phyloP scores from a whole-genome alignment of 2,329 filamentous ascomycete genomes.

The Calycina marina region DNA sequence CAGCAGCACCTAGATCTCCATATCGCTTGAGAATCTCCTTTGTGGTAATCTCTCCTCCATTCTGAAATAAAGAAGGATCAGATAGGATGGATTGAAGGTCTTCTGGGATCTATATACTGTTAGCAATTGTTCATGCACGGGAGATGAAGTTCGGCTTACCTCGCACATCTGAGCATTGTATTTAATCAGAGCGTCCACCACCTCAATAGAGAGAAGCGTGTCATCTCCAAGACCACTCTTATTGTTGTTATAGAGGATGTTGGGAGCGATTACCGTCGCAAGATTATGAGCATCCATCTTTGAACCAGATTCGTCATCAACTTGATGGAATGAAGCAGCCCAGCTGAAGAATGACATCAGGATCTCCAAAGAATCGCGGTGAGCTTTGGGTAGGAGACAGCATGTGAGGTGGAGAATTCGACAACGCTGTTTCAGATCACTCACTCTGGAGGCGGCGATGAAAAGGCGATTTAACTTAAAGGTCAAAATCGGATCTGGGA shows the following conservation, averaged over 20 bases:
- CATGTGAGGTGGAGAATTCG: slow-evolving; percentile 81
- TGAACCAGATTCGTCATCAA: slow-evolving; percentile 91
- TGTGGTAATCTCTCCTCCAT: slow-evolving; percentile 74
- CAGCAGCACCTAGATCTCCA: slow-evolving; percentile 50
- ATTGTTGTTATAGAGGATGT: slow-evolving; percentile 64
- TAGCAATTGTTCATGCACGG: slow-evolving; percentile 14
- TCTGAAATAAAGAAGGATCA: slow-evolving; percentile 70
- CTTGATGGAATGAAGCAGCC: slow-evolving; percentile 92
- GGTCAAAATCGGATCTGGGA: slow-evolving; percentile 88
- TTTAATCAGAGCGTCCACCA: slow-evolving; percentile 79
- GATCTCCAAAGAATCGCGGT: slow-evolving; percentile 89
- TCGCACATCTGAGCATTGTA: slow-evolving; percentile 95
- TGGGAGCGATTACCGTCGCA: slow-evolving; percentile 92
- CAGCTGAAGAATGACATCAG: slow-evolving; percentile 94
- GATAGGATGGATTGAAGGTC: slow-evolving; percentile 77
- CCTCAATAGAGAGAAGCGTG: slow-evolving; percentile 85
- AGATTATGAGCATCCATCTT: slow-evolving; percentile 99
- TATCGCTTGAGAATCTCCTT: slow-evolving; percentile 95
- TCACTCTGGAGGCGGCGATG: slow-evolving; percentile 78
- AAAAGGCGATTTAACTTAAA: slow-evolving; percentile 89
- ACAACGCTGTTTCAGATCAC: slow-evolving; percentile 66
- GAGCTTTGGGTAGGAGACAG: slow-evolving; percentile 81
- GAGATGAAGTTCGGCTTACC: slow-evolving; percentile 38
- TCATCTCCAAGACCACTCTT: slow-evolving; percentile 66
- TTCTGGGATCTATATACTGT: slow-evolving; percentile 60